A percentile compares a stretch with the other conserved stretches of the same genome.
phyloP scores from a whole-genome alignment of 441 rosid species.

The Populus hybrid region DNA sequence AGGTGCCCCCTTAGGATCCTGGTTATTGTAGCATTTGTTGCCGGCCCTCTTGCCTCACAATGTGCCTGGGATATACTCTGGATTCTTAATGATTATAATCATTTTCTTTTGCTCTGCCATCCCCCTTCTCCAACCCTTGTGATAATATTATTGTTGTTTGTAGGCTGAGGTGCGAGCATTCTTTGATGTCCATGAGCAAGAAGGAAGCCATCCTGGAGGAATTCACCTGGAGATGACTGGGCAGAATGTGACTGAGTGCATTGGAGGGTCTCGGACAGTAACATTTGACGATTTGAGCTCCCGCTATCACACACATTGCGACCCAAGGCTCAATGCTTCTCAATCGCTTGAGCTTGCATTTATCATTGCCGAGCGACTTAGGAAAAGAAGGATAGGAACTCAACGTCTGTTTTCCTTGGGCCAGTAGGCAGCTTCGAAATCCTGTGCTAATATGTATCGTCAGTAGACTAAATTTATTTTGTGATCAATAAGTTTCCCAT shows the following conservation, averaged over 20 bases:
- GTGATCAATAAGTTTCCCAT: slow-evolving; percentile 18
- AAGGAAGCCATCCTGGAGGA: slow-evolving; percentile 76
- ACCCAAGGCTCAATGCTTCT: slow-evolving; percentile 25
- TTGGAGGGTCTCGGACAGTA: slow-evolving; percentile 18
- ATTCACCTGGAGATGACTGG: slow-evolving; percentile 81
- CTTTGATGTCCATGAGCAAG: slow-evolving; percentile 81
- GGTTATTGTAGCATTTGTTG: background rate
- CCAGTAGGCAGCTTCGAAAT: slow-evolving; percentile 13
- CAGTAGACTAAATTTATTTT: slow-evolving; percentile 6
- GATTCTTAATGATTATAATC: background rate
- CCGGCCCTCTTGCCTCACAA: background rate
- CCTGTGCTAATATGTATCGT: background rate
- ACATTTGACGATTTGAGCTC: slow-evolving; percentile 62
- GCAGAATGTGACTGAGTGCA: slow-evolving; percentile 25
- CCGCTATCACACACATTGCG: slow-evolving; percentile 13
- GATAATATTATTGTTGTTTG: background rate
- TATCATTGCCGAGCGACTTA: slow-evolving; percentile 63
- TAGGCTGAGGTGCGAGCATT: slow-evolving; percentile 76
- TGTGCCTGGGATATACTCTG: background rate
- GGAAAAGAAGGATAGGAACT: slow-evolving; percentile 54
- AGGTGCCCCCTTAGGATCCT: background rate
- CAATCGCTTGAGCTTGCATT: slow-evolving; percentile 70
- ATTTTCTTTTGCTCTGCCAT: background rate
- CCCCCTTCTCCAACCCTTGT: background rate
- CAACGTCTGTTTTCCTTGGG: slow-evolving; percentile 33